These are phyloP conservation scores for Eucommia ulmoides DNA, from an alignment of 257 asterid genomes.

Conservation along the genomic window DNA sequence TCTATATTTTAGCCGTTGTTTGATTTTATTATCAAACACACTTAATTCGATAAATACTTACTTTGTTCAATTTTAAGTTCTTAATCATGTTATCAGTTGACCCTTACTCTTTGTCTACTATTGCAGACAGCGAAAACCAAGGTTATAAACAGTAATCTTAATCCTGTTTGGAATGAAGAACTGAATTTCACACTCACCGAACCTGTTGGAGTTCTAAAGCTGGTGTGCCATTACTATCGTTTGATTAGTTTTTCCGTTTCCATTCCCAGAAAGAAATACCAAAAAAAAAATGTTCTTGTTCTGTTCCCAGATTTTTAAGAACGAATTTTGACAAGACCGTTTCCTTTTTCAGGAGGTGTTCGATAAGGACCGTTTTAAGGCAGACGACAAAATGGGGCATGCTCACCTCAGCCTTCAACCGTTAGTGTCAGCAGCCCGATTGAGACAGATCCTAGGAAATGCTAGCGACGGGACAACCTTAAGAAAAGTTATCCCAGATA, in stretches of 20 bases:
- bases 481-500: constrained; percentile 34
- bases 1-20: too few relatives aligned
- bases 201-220: constrained; percentile 22
- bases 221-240: too few relatives aligned
- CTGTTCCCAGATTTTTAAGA: too few relatives aligned
- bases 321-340: neutral
- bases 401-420: constrained; percentile 34
- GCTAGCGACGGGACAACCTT: constrained; percentile 25
- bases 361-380: constrained; percentile 35
- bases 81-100: too few relatives aligned
- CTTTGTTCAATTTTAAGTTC: too few relatives aligned
- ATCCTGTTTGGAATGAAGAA: constrained; percentile 48
- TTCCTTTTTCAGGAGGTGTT: constrained; percentile 32
- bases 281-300: too few relatives aligned
- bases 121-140: constrained; percentile 35
- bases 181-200: constrained; percentile 28
- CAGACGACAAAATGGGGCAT: constrained; percentile 39
- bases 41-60: too few relatives aligned
- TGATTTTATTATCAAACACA: too few relatives aligned
- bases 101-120: neutral
- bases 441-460: constrained; percentile 27
- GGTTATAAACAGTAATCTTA: constrained; percentile 30
- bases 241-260: too few relatives aligned
- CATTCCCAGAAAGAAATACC: too few relatives aligned
- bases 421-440: constrained; percentile 26